Evolutionary conservation across 2,329 filamentous ascomycete genomes (phyloP).

Genomic region (Pseudogymnoascus sp.): DNA sequence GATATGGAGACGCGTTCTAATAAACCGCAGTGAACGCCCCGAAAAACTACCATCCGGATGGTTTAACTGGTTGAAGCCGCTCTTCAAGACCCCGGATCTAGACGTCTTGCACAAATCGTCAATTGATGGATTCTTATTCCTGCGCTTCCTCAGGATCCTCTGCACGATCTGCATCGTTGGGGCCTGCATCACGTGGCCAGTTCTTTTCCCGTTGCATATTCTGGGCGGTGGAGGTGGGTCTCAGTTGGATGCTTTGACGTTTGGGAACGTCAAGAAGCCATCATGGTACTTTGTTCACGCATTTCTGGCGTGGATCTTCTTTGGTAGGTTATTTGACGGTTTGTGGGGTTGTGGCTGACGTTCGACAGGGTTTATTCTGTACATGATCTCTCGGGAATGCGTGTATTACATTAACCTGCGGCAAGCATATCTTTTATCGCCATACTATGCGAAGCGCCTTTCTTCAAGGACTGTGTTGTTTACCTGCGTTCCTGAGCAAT

Average conservation of each 20-base stretch:
- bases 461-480: conserved; percentile 64
- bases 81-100: conserved; percentile 29
- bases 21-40: conserved; percentile 28
- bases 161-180: conserved; percentile 57
- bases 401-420: conserved; percentile 64
- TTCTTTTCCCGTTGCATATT: conserved; percentile 59
- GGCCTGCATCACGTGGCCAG: conserved; percentile 55
- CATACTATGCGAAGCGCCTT: conserved; percentile 57
- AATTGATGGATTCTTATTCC: conserved; percentile 59
- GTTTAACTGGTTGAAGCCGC: conserved; percentile 33
- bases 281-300: conserved; percentile 56
- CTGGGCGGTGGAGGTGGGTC: conserved; percentile 48
- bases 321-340: conserved; percentile 31
- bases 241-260: conserved; percentile 54
- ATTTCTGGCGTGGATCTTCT: conserved; percentile 57
- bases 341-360: background rate
- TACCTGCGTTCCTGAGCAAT: conserved; percentile 56
- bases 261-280: conserved; percentile 49
- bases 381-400: conserved; percentile 58
- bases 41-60: conserved; percentile 28
- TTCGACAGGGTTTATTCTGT: conserved; percentile 50
- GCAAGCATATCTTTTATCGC: conserved; percentile 61
- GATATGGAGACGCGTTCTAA: background rate
- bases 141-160: conserved; percentile 58
- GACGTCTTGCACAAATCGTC: conserved; percentile 57